Evolutionary conservation across 2,329 filamentous ascomycete genomes (phyloP).

Genomic region (Fusarium torreyae): DNA sequence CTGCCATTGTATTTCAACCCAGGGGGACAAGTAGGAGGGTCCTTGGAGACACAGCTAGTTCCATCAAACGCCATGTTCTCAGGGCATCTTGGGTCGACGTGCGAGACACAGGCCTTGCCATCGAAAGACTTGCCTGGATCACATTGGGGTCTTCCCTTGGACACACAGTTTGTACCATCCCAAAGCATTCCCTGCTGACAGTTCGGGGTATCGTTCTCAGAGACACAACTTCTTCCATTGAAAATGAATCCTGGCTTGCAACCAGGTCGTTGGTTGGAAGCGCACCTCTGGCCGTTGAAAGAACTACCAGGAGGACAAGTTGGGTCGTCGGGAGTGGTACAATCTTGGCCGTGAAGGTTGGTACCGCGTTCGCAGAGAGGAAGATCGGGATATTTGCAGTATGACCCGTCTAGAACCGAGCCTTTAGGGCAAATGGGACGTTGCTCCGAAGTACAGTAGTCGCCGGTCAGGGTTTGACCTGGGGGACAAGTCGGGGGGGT

Average conservation of each 20-base stretch:
- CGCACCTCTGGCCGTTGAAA: constrained; percentile 3
- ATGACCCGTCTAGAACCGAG: constrained; percentile 8
- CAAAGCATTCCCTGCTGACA: constrained; percentile 10
- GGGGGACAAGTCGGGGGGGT: neutral
- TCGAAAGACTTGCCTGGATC: neutral
- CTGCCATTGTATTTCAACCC: constrained; percentile 13
- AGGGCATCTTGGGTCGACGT: constrained; percentile 8
- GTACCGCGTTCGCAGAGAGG: constrained; percentile 16
- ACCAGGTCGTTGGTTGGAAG: neutral
- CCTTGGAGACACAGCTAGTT: constrained; percentile 17
- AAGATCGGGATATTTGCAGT: constrained; percentile 20
- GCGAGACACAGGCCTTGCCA: constrained; percentile 3
- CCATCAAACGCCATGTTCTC: constrained; percentile 14
- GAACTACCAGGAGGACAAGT: constrained; percentile 2
- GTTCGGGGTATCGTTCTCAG: neutral
- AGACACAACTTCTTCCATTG: constrained; percentile 6
- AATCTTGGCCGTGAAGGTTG: constrained; percentile 6
- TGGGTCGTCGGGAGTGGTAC: constrained; percentile 5
- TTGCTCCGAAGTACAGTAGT: constrained; percentile 5
- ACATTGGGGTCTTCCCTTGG: constrained; percentile 6
- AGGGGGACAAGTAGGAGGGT: neutral
- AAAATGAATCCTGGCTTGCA: constrained; percentile 11
- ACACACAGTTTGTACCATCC: constrained; percentile 18
- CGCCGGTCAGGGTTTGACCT: neutral
- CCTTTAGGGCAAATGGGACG: neutral